Conservation (phyloP, 225 moss, liverwort and hornwort genomes). For the Asterella californica region DNA sequence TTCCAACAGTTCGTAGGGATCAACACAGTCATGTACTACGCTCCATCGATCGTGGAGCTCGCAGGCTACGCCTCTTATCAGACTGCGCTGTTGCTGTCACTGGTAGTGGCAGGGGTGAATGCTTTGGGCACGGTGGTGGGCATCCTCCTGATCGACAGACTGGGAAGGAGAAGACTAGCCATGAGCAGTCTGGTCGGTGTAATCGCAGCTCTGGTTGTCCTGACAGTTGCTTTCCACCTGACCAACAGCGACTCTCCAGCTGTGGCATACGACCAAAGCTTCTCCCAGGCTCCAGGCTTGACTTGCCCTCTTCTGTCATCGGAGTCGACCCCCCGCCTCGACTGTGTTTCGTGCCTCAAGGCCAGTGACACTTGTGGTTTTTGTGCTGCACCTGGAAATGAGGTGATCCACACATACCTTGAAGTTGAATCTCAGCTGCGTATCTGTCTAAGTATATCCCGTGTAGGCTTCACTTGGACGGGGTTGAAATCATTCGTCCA, state of each 20-base stretch:
- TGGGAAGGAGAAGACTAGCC: conserved; percentile 67
- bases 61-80: conserved; percentile 82
- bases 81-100: conserved; percentile 66
- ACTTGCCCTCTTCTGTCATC: conserved; percentile 40
- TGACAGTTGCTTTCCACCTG: conserved; percentile 67
- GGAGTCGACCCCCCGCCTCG: conserved; percentile 16
- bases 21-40: conserved; percentile 97
- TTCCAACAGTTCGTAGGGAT: conserved; percentile 94
- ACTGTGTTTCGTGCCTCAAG: conserved; percentile 39
- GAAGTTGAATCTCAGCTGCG: background rate
- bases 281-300: conserved; percentile 27
- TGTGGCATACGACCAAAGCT: conserved; percentile 29
- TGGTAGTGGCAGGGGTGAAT: conserved; percentile 71
- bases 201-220: conserved; percentile 50
- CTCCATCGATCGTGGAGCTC: conserved; percentile 84
- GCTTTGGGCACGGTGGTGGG: conserved; percentile 65
- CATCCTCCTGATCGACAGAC: conserved; percentile 61
- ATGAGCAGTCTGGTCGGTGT: conserved; percentile 73
- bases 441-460: background rate
- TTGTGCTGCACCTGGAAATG: conserved; percentile 60
- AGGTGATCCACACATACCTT: conserved; percentile 35
- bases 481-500: too few relatives aligned
- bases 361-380: conserved; percentile 58
- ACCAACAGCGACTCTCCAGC: conserved; percentile 55
- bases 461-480: background rate